Evolutionary conservation across 139 green algal species (phyloP), one percentile per base, ranked within the genome.

Genomic region (Chlamydomonas urium): DNA sequence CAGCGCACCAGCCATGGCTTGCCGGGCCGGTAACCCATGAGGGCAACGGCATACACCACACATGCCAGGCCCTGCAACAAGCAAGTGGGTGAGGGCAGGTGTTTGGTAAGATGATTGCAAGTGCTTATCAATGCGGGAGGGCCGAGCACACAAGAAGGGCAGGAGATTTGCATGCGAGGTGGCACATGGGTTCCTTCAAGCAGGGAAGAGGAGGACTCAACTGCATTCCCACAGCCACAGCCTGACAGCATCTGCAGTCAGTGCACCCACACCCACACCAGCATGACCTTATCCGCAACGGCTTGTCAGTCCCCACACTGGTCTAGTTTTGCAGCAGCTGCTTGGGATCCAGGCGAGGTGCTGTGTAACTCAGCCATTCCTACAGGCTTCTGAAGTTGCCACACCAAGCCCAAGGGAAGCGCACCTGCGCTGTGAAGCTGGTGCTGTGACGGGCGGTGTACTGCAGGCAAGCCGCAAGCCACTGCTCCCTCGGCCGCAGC

Each of bases 341-440:
- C 14, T 50, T 8, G 42, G 8, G 42, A 50, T 50, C 42, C 42
- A 14, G 42, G 14, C 10, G 42, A 8, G 10, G 14, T 8, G 14
- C 8, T 50, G 10, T 14, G 19, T 17, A 28, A 8, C 5, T 14
- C 17, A 62, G 21, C 23, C 53, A 62, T 8, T 32, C 21, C 23
- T 17, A 28, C 23, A 6, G n/a, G 5, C 17, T 17, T 17, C 42
- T 17, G 17, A 10, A 53, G 14, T n/a, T 53, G 17, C 42, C 42
- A 10, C 42, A 17, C 42, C 42, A 10, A 10, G 17, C 42, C 17
- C 42, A 10, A 53, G 14, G 17, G 14, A 53, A 53, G 17, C 60
- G 14, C 17, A 67, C 60, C 60, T 67, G 60, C 32, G 29, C 5
- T 67, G 60, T 67, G 60, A 67, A 67, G 32, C 33, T 26, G 10